Percentiles rank a stretch among this genome's conserved stretches.
Conservation (phyloP, 768 basidiomycete species). For the Mycena rosella region DNA sequence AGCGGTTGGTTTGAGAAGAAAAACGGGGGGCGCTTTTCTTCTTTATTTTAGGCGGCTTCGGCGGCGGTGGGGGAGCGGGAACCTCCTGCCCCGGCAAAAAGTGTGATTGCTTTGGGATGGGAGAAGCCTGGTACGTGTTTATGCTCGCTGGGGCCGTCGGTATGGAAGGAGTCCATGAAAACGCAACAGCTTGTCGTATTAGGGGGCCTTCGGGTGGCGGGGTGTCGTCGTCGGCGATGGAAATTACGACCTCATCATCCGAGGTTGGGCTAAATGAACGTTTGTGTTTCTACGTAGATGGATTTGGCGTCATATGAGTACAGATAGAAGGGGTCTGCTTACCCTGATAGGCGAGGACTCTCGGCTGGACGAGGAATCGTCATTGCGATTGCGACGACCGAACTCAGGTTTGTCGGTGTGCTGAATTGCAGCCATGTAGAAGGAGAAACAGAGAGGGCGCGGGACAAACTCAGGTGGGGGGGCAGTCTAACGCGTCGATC, state of each 20-base stretch:
- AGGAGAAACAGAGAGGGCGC: neutral
- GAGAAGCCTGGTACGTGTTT: slow-evolving; percentile 58
- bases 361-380: slow-evolving; percentile 62
- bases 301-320: slow-evolving; percentile 14
- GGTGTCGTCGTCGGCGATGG: slow-evolving; percentile 58
- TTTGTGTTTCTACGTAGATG: slow-evolving; percentile 51
- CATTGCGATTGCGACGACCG: slow-evolving; percentile 52
- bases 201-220: slow-evolving; percentile 65
- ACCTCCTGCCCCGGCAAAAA: slow-evolving; percentile 72
- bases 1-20: slow-evolving; percentile 50
- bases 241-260: slow-evolving; percentile 61
- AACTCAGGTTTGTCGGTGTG: slow-evolving; percentile 39
- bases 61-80: slow-evolving; percentile 34
- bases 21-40: slow-evolving; percentile 55
- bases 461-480: no score
- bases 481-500: no score
- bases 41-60: slow-evolving; percentile 44
- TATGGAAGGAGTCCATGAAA: slow-evolving; percentile 51
- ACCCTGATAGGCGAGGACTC: slow-evolving; percentile 67
- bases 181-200: slow-evolving; percentile 71
- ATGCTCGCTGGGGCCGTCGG: slow-evolving; percentile 47
- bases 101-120: slow-evolving; percentile 38
- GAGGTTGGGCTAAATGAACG: slow-evolving; percentile 67
- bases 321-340: slow-evolving; percentile 38
- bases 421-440: slow-evolving; percentile 14